Evolutionary conservation across 768 basidiomycete genomes (phyloP), one percentile per base, ranked within the genome.

Genomic region (Roridomyces roridus): DNA sequence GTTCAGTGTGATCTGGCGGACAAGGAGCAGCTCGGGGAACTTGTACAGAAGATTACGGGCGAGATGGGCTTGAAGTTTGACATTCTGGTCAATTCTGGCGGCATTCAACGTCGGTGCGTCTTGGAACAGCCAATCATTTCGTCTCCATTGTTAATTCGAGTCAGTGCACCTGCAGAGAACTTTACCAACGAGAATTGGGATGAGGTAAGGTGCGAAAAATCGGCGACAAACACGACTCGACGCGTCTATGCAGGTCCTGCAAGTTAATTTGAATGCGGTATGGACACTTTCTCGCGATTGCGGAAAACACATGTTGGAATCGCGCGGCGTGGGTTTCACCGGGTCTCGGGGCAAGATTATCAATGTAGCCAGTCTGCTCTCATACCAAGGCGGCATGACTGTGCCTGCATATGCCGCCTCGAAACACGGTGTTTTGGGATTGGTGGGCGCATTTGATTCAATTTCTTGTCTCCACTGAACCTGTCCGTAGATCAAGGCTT

Each of bases 371-470:
- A 76, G 74, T 35, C 64, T 76, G 18, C 62, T 73, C 1, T 70
- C 67, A 9, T 73, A 71, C 55, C 71, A 75, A 62, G 64, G 63
- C 31, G 61, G 61, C 6, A 56, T 81, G 29, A 81, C 79, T n/a
- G 79, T 81, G n/a, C 79, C 80, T 4, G 81, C 81, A 6, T 81
- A 82, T 55, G 77, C 80, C 17, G 78, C 81, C 8, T 78, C 81
- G 21, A 81, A 81, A 39, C 64, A 65, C 65, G 78, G 78, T 46
- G 77, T 78, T 10, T 62, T 74, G 36, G 77, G 77, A 36, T 25
- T 65, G 80, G 58, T 39, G 36, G 2, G 48, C 35, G 1, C 35
- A 26, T 15, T 37, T 35, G n/a, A n/a, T 41, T 25, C 6, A 18
- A 28, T 26, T 15, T 10, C 15, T 17, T 37, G 46, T 23, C 26